Conservation (phyloP, 352 stramenopile genomes). For the Globisporangium heterothallicum region DNA sequence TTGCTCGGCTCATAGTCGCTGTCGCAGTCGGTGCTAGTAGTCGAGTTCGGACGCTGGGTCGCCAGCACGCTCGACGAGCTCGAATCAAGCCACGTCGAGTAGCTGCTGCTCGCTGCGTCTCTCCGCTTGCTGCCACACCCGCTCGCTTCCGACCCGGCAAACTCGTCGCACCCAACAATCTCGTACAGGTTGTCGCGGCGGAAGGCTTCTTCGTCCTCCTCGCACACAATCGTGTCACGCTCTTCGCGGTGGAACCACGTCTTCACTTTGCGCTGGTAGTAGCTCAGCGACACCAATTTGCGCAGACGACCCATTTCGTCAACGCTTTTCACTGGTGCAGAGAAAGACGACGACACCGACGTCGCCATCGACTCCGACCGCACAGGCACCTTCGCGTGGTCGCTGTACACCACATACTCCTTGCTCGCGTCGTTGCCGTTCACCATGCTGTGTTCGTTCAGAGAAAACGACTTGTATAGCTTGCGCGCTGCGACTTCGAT, state of each 20-base stretch:
- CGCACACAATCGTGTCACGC: conserved; percentile 52
- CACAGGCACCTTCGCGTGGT: background rate
- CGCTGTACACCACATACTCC: background rate
- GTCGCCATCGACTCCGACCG: background rate
- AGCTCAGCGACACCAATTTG: conserved; percentile 58
- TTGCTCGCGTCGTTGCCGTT: conserved; percentile 3
- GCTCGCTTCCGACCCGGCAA: conserved; percentile 3
- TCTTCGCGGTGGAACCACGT: conserved; percentile 44
- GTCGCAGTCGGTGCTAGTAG: conserved; percentile 1
- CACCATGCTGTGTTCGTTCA: background rate
- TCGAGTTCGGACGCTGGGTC: conserved; percentile 11
- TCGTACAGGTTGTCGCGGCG: conserved; percentile 40
- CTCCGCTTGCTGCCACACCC: conserved; percentile 10
- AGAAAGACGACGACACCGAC: background rate
- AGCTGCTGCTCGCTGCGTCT: conserved; percentile 13
- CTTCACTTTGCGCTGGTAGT: conserved; percentile 49
- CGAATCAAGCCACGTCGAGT: conserved; percentile 16
- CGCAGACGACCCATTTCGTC: conserved; percentile 38
- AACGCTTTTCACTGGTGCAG: conserved; percentile 1
- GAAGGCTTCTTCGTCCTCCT: conserved; percentile 47
- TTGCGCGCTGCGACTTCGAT: background rate
- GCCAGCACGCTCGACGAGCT: conserved; percentile 15
- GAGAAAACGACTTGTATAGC: background rate
- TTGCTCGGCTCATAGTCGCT: conserved; percentile 49
- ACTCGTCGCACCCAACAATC: conserved; percentile 41